Evolutionary conservation across 148 eudicot genomes (phyloP), one percentile per base, ranked within the genome.

Genomic region (Rheum nobile): DNA sequence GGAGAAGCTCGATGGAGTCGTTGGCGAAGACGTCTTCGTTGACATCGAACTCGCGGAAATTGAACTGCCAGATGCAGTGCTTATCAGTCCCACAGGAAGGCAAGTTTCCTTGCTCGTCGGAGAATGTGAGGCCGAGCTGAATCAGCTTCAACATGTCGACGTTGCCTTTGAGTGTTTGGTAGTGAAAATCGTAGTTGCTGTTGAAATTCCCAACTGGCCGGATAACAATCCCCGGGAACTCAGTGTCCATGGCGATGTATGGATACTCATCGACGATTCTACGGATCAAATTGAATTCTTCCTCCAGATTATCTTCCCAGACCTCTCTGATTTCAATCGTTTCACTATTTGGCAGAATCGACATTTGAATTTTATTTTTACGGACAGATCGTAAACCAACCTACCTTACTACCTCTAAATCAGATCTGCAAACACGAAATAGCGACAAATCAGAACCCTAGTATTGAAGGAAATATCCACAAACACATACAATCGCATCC

Each of bases 171-270:
- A 84, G 72, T 1, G 87, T 82, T 75, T 82, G 85, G 78, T 82
- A 84, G 78, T 84, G 84, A 59, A 75, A 84, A 65, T 84, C 87
- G 19, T 69, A 75, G 28, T 70, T 77, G 76, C 68, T 84, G 74
- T 77, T 84, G 77, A 84, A 84, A 77, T 77, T 82, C 9, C 87
- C 87, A 9, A 84, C 87, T 0, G 85, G 85, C 4, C 85, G 75
- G 46, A 84, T 67, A 63, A 84, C 87, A 71, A 84, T 74, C 0
- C 87, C 87, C 0, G 87, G 87, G 71, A 84, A 84, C 55, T 84
- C 87, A 0, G 87, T 82, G 43, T 84, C 87, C 87, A 84, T 84
- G 4, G 87, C 87, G 21, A 84, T 35, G 59, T 82, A 84, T 0
- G 87, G 85, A 72, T 72, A 84, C 9, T 82, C 77, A 55, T 84